A percentile compares a stretch with the other conserved stretches of the same genome.
Conservation (phyloP, 179 eudicot genomes). For the Heliamphora pulchella region DNA sequence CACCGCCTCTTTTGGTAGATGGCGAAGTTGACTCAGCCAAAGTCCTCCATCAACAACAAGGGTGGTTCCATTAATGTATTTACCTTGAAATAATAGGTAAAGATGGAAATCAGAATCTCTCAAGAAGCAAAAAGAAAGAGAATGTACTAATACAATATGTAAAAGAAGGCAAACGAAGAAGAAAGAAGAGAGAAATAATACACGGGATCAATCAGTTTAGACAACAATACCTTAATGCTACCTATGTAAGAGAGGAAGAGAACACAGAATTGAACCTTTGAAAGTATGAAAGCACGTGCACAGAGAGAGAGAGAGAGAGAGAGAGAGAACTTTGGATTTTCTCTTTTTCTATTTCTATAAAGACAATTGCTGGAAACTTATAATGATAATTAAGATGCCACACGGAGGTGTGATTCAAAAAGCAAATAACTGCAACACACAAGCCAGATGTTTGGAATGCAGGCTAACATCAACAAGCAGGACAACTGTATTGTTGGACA, state of each 20-base stretch:
- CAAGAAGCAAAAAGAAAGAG: not conserved
- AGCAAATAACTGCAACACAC: not conserved
- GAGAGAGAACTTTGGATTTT: not conserved
- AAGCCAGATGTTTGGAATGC: not conserved
- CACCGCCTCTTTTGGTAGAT: conserved; percentile 69
- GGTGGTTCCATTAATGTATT: conserved; percentile 69
- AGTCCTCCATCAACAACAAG: conserved; percentile 84
- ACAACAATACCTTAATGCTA: not conserved
- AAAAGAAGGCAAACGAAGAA: not conserved
- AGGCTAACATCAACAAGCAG: not conserved
- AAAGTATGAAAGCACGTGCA: not conserved
- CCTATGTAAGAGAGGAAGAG: not conserved
- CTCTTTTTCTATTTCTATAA: not conserved
- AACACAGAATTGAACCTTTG: not conserved
- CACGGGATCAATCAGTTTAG: not conserved
- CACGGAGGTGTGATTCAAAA: not conserved
- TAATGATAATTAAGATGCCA: not conserved
- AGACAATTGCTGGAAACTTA: not conserved
- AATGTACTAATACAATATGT: not conserved
- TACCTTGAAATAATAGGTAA: conserved; percentile 40
- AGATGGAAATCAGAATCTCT: not conserved
- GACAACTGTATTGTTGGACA: not conserved
- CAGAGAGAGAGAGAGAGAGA: not conserved
- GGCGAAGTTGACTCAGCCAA: conserved; percentile 88
- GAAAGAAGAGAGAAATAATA: not conserved